phyloP scores from a whole-genome alignment of 2,329 filamentous ascomycete species.

The Orbilia blumenaviensis region DNA sequence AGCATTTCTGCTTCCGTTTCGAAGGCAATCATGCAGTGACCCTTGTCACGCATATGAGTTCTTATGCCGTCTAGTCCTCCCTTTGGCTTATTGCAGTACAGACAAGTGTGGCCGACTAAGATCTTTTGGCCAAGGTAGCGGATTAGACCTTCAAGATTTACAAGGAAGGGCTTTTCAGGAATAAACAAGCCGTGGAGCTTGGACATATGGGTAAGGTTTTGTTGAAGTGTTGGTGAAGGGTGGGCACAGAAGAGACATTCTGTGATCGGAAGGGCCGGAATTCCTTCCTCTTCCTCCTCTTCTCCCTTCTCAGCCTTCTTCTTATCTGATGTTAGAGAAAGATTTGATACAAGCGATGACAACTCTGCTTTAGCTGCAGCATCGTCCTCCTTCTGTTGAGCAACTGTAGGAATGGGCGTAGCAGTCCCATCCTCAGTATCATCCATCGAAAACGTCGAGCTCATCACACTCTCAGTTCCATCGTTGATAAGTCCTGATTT shows the following conservation, averaged over 20 bases:
- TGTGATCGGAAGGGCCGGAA: slow-evolving; percentile 46
- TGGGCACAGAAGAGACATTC: slow-evolving; percentile 92
- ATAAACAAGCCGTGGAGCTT: slow-evolving; percentile 95
- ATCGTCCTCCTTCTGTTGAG: slow-evolving; percentile 60
- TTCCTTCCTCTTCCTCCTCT: slow-evolving; percentile 44
- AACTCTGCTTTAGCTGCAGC: slow-evolving; percentile 77
- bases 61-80: slow-evolving; percentile 81
- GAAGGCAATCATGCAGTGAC: slow-evolving; percentile 96
- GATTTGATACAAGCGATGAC: slow-evolving; percentile 76
- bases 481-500: slow-evolving; percentile 62
- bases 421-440: slow-evolving; percentile 69
- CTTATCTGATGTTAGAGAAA: slow-evolving; percentile 67
- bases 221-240: slow-evolving; percentile 75
- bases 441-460: slow-evolving; percentile 89
- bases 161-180: slow-evolving; percentile 84
- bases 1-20: slow-evolving; percentile 87
- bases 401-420: not conserved
- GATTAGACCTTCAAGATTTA: slow-evolving; percentile 82
- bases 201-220: slow-evolving; percentile 89
- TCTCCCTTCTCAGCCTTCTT: slow-evolving; percentile 18
- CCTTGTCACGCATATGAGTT: slow-evolving; percentile 96
- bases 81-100: slow-evolving; percentile 86
- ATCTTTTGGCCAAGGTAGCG: slow-evolving; percentile 81
- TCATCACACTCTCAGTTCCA: slow-evolving; percentile 82
- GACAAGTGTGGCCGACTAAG: slow-evolving; percentile 79